Base-by-base conservation (phyloP, 495 filamentous ascomycete genomes). In the Podospora anserina region DNA sequence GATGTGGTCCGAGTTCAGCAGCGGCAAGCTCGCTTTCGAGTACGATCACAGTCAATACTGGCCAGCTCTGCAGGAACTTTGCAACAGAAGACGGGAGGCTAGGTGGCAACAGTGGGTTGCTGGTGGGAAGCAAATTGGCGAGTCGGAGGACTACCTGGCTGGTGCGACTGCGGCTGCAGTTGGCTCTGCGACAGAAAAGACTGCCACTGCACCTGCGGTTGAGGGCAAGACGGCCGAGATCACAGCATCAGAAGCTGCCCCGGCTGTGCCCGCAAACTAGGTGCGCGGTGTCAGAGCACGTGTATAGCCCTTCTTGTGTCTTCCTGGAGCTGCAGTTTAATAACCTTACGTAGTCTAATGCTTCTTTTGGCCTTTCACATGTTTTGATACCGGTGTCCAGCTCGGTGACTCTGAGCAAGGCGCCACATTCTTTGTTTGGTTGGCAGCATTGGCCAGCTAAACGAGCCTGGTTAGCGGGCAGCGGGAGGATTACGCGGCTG, bases 41-140 rank as follows among this genome's bases (percentile, higher is more conserved):
- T 99, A 99, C 76, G 88, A 96, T 68, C 96, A 99, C 78, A 74
- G 83, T 0, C 78, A 81, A 23, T 99, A 97, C 83, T 99, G 95
- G 95, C 92, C 93, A 4, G 89, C 92, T 7, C 81, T 99, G 63
- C 84, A 86, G 66, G 83, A 86, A 70, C 77, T 97, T 66, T 88
- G 88, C 69, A 81, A 83, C 26, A 80, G 89, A 76, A 86, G 86
- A 68, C 83, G 86, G 28, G 82, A 82, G 23, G 84, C 84, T 57
- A 84, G 86, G 67, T 78, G 74, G 57, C 84, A 88, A 74, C 83
- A 92, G 55, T 99, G 95, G 95, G 82, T 89, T 71, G 85, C 84
- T 39, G 89, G 84, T 5, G 95, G 94, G 6, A 91, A 91, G 78
- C 82, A 84, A 68, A 85, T 97, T 67, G 94, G 94, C 7, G 91